A percentile compares a stretch with the other conserved stretches of the same genome.
Evolutionary conservation across 2,329 filamentous ascomycete genomes (phyloP).

Genomic region (Venturia asperata): DNA sequence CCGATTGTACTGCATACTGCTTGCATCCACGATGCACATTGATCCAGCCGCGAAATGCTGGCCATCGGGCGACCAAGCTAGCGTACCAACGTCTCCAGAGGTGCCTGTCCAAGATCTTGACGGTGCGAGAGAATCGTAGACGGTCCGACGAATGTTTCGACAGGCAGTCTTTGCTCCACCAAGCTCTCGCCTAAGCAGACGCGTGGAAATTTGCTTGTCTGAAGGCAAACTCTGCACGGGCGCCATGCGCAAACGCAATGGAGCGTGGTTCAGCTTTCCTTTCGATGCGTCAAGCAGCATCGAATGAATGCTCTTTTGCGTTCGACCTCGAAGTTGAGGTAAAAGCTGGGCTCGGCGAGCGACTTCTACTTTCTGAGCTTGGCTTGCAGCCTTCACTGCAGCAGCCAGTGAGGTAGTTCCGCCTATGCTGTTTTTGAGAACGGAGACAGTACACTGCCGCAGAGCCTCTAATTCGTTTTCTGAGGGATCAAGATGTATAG

Average conservation of each 20-base stretch:
- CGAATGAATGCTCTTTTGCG: background rate
- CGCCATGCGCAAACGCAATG: background rate
- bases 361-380: background rate
- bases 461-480: background rate
- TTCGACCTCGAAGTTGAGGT: background rate
- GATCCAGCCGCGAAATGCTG: conserved; percentile 51
- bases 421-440: background rate
- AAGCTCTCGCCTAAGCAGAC: conserved; percentile 13
- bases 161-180: background rate
- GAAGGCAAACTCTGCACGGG: background rate
- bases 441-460: background rate
- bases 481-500: conserved; percentile 1
- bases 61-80: conserved; percentile 52
- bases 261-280: background rate
- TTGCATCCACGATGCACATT: conserved; percentile 47
- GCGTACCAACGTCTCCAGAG: conserved; percentile 50
- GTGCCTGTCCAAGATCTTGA: conserved; percentile 48
- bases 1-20: conserved; percentile 55
- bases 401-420: background rate
- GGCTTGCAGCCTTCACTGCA: background rate
- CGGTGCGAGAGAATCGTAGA: conserved; percentile 36
- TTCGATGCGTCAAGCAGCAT: conserved; percentile 2
- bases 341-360: background rate
- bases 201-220: background rate
- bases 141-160: background rate